Base-by-base conservation (phyloP, 2,329 filamentous ascomycete species). In the Xylaria polymorpha region DNA sequence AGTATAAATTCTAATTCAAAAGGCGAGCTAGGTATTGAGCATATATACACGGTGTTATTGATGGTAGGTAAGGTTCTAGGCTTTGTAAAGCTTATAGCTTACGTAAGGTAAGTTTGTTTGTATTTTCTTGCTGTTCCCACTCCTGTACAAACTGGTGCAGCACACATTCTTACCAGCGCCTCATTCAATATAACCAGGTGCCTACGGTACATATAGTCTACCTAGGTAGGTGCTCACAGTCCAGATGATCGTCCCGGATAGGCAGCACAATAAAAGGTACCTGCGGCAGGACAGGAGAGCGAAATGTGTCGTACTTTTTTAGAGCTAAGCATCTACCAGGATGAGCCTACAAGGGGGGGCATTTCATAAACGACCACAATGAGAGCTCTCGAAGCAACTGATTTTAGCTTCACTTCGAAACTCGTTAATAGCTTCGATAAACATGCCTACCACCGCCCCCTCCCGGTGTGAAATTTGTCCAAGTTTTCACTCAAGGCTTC, bases 161-260 rank as follows among this genome's bases (percentile, higher is more conserved):
- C 18, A 20, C 29, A 32, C n/a, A 53, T 37, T 37, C 4, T 39
- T 35, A 37, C 56, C 57, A 66, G 39, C 51, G 55, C 66, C 55
- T 51, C 20, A 29, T 60, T 29, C 44, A 43, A 46, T 35, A 8
- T 35, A 35, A 4, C 32, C 32, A 35, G 32, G 32, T 35, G 8
- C 32, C 32, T 35, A 4, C 4, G 32, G 32, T 35, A 35, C 32
- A 4, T 35, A 58, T n/a, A n/a, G n/a, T n/a, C n/a, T n/a, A n/a
- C n/a, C 20, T 29, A 39, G 10, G 9, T n/a, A 58, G 20, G 18
- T 67, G 22, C n/a, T n/a, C n/a, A n/a, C n/a, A n/a, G n/a, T n/a
- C n/a, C 10, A 37, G 8, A 37, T 37, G 35, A 6, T 9, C 7
- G 10, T 50, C 46, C 25, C 25, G 22, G 29, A n/a, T 43, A n/a